These are phyloP conservation scores for Glonium stellatum DNA, from an alignment of 495 filamentous ascomycete species.

Conservation along the genomic window DNA sequence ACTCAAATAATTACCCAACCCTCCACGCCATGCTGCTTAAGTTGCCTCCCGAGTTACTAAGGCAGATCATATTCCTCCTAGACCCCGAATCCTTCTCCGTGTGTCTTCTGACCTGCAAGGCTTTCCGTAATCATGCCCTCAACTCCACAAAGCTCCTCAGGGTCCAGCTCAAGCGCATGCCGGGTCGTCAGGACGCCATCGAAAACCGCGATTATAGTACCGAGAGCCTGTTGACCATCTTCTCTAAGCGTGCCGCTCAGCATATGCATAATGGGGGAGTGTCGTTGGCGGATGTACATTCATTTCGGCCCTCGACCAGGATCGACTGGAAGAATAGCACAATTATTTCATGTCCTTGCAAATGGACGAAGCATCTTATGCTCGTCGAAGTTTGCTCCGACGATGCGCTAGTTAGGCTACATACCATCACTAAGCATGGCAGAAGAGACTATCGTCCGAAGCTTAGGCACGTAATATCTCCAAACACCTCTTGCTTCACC, in stretches of 20 bases:
- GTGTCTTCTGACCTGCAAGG: constrained; percentile 14
- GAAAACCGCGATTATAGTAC: not conserved
- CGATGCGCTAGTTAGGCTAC: constrained; percentile 6
- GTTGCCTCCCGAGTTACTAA: constrained; percentile 20
- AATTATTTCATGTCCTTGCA: not conserved
- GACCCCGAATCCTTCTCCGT: constrained; percentile 23
- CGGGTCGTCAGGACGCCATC: constrained; percentile 1
- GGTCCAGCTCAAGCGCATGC: constrained; percentile 13
- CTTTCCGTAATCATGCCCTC: constrained; percentile 18
- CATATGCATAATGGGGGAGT: constrained; percentile 12
- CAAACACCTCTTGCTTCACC: not conserved
- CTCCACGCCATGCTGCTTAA: constrained; percentile 3
- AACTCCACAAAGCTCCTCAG: constrained; percentile 14
- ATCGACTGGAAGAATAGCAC: constrained; percentile 9
- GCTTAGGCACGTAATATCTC: constrained; percentile 11
- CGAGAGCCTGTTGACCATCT: not conserved
- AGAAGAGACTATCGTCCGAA: not conserved
- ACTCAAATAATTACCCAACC: not conserved
- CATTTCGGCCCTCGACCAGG: not conserved
- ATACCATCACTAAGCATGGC: not conserved
- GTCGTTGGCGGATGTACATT: constrained; percentile 10
- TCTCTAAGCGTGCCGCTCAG: constrained; percentile 6
- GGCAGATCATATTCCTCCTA: constrained; percentile 11
- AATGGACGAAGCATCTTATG: not conserved
- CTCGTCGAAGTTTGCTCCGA: constrained; percentile 8